Evolutionary conservation across 2,329 filamentous ascomycete species (phyloP), one percentile per base, ranked within the genome.

Genomic region (Microascus cirrosus): DNA sequence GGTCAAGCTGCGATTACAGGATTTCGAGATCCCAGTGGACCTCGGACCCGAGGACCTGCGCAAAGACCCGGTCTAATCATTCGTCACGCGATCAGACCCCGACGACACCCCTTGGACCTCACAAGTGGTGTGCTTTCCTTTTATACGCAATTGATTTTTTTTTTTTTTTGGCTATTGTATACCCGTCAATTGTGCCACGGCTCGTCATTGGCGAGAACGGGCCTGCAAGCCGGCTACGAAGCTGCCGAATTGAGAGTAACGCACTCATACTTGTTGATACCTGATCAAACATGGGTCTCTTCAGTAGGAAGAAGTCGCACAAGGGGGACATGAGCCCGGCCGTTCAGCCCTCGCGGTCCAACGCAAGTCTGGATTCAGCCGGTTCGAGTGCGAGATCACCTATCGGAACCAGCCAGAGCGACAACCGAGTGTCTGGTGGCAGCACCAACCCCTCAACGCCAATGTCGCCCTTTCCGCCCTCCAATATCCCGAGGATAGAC

Each of bases 401-500:
- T 34, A 64, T 66, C 36, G 61, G 63, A 58, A 69, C 67, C 61
- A 66, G 64, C 62, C 70, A 68, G n/a, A 45, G 39, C 64, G 65
- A 74, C 64, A 80, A 80, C 66, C 78, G 80, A 64, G 71, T 73
- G 18, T 82, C 80, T 8, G 77, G 73, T 54, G 71, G 74, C 58
- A 82, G 78, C 62, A 73, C 73, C 57, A 70, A 63, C 50, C 74
- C 77, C 5, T 73, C 67, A 35, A 79, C 76, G 2, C 76, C 79
- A n/a, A 61, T 77, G 60, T 76, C 78, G 12, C 77, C 79, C 53
- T 79, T 81, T 68, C 76, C 78, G 39, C 76, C 69, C 60, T 68
- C 70, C 63, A 77, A 73, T 61, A 80, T 92, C 63, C 84, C 87
- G 64, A 89, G 91, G 71, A 79, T 95, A 66, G 83, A 90, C 62